Conservation (phyloP, 176 grass and related monocot species). For the Aegilops bicornis region DNA sequence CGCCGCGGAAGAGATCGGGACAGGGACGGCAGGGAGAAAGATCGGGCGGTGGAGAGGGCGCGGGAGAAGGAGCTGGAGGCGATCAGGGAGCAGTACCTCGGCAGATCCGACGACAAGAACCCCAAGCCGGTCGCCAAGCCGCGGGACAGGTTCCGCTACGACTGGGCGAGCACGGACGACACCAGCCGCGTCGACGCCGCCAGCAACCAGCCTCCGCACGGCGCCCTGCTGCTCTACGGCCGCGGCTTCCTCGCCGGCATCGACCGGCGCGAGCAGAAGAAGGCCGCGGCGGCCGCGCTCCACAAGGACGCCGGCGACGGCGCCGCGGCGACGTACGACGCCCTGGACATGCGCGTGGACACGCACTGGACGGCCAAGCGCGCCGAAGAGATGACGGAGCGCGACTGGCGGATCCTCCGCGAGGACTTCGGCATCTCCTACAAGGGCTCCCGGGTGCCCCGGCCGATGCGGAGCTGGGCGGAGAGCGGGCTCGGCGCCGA, state of each 20-base stretch:
- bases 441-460: constrained; percentile 75
- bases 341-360: constrained; percentile 83
- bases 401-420: constrained; percentile 90
- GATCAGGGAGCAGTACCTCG: constrained; percentile 93
- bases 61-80: constrained; percentile 75
- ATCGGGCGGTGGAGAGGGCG: constrained; percentile 63
- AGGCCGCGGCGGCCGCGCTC: constrained; percentile 39
- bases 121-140: constrained; percentile 89
- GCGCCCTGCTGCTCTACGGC: constrained; percentile 67
- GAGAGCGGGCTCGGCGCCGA: constrained; percentile 78
- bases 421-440: constrained; percentile 93
- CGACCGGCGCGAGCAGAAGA: constrained; percentile 91
- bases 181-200: constrained; percentile 76
- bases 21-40: constrained; percentile 35
- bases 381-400: constrained; percentile 74
- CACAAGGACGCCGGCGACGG: constrained; percentile 72
- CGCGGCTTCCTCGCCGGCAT: constrained; percentile 87
- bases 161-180: constrained; percentile 94
- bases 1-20: not conserved
- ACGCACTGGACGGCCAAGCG: constrained; percentile 78
- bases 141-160: constrained; percentile 79
- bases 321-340: constrained; percentile 64
- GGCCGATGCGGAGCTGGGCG: constrained; percentile 74
- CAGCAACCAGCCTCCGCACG: constrained; percentile 60
- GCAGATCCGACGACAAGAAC: constrained; percentile 36